Conservation (phyloP, 2,329 filamentous ascomycete genomes). For the Cladophialophora immunda region DNA sequence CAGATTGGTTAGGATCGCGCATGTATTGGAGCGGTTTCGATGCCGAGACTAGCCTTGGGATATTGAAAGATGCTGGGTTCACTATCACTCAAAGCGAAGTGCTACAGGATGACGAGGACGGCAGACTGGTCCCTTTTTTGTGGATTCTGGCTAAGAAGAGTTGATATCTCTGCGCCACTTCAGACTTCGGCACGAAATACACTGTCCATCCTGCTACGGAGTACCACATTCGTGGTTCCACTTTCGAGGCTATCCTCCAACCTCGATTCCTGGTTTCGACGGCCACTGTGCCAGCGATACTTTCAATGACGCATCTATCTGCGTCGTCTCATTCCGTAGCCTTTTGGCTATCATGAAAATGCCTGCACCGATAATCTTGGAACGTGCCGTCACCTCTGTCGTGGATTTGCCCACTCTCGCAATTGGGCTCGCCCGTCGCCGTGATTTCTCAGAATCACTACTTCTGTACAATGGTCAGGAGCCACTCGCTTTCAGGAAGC, state of each 20-base stretch:
- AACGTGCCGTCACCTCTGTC: background rate
- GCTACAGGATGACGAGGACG: constrained; percentile 38
- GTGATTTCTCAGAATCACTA: background rate
- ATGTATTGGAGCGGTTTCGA: constrained; percentile 39
- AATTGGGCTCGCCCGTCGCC: background rate
- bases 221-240: background rate
- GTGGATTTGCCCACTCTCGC: background rate
- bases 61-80: constrained; percentile 43
- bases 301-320: background rate
- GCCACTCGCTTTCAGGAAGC: background rate
- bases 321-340: background rate
- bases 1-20: constrained; percentile 28
- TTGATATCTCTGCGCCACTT: too few relatives aligned
- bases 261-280: background rate
- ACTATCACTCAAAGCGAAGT: constrained; percentile 42
- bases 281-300: background rate
- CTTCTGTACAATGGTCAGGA: background rate
- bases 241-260: background rate
- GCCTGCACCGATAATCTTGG: background rate
- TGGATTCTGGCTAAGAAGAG: constrained; percentile 36
- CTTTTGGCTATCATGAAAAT: background rate
- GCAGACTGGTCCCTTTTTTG: constrained; percentile 33
- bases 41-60: constrained; percentile 20
- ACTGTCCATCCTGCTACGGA: too few relatives aligned
- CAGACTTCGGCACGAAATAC: background rate